phyloP scores from a whole-genome alignment of 73 alveolate species.

The Stentor coeruleus region DNA sequence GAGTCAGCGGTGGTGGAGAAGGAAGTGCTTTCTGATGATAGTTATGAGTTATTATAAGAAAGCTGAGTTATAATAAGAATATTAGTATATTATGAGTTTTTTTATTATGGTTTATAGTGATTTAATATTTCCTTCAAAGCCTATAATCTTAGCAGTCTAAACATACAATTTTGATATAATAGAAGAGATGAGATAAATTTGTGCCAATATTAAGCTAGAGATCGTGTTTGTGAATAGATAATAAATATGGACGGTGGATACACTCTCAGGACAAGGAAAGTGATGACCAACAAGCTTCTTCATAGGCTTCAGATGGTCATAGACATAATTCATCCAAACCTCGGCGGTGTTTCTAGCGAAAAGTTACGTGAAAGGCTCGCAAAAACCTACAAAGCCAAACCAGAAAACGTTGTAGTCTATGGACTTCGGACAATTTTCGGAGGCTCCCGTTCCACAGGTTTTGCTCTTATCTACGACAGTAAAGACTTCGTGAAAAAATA shows the following conservation, averaged over 20 bases:
- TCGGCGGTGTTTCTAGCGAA: neutral
- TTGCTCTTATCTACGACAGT: neutral
- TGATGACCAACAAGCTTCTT: neutral
- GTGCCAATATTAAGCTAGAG: no score
- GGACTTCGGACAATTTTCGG: neutral
- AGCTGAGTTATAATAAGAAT: no score
- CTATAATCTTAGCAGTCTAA: no score
- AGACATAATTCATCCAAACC: neutral
- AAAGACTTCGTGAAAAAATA: neutral
- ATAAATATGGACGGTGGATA: neutral
- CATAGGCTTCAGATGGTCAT: neutral
- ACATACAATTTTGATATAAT: no score
- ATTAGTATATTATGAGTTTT: no score
- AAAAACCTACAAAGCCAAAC: neutral
- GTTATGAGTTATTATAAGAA: neutral
- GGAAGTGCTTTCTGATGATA: neutral
- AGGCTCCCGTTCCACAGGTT: neutral
- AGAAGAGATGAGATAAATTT: no score
- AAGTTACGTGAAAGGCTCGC: neutral
- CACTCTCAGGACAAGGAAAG: neutral
- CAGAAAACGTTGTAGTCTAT: neutral
- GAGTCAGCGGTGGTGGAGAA: neutral
- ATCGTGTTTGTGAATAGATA: no score
- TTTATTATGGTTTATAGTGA: no score
- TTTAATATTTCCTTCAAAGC: no score